phyloP scores from a whole-genome alignment of 2,329 filamentous ascomycete species.

The Cladobotryum mycophilum region DNA sequence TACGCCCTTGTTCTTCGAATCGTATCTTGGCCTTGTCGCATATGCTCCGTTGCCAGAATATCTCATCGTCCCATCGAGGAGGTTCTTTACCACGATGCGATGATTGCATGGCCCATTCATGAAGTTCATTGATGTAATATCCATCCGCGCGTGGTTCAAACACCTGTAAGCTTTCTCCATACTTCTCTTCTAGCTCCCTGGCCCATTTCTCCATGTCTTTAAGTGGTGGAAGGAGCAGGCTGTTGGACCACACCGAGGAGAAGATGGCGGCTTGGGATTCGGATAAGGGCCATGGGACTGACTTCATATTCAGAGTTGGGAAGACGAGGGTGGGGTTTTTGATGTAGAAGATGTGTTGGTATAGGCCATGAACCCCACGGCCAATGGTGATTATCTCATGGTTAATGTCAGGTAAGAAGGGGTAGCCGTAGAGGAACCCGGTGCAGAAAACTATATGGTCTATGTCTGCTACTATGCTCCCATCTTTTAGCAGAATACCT shows the following conservation, averaged over 20 bases:
- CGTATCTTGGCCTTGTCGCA: slow-evolving; percentile 64
- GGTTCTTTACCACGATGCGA: slow-evolving; percentile 57
- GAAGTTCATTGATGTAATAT: slow-evolving; percentile 62
- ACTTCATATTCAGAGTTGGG: slow-evolving; percentile 66
- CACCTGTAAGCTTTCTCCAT: slow-evolving; percentile 26
- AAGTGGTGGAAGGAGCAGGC: slow-evolving; percentile 55
- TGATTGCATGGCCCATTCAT: slow-evolving; percentile 53
- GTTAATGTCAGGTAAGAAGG: slow-evolving; percentile 53
- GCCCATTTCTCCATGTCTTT: slow-evolving; percentile 68
- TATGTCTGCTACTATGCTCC: slow-evolving; percentile 56
- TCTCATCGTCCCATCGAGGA: slow-evolving; percentile 62
- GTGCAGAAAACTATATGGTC: slow-evolving; percentile 83
- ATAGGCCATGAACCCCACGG: slow-evolving; percentile 63
- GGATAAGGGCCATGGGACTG: slow-evolving; percentile 80
- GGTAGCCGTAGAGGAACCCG: slow-evolving; percentile 79
- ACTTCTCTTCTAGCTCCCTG: slow-evolving; percentile 46
- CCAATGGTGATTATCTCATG: slow-evolving; percentile 60
- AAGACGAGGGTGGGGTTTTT: slow-evolving; percentile 74
- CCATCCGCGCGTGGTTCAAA: slow-evolving; percentile 45
- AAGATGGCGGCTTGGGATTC: slow-evolving; percentile 76
- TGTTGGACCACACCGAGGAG: slow-evolving; percentile 69
- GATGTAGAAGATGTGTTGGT: slow-evolving; percentile 73
- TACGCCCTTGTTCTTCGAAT: slow-evolving; percentile 61
- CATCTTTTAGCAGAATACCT: slow-evolving; percentile 61
- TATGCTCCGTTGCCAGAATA: slow-evolving; percentile 65